Conservation (phyloP, 2,329 filamentous ascomycete species). For the Paecilomyces dactylethromorphus region DNA sequence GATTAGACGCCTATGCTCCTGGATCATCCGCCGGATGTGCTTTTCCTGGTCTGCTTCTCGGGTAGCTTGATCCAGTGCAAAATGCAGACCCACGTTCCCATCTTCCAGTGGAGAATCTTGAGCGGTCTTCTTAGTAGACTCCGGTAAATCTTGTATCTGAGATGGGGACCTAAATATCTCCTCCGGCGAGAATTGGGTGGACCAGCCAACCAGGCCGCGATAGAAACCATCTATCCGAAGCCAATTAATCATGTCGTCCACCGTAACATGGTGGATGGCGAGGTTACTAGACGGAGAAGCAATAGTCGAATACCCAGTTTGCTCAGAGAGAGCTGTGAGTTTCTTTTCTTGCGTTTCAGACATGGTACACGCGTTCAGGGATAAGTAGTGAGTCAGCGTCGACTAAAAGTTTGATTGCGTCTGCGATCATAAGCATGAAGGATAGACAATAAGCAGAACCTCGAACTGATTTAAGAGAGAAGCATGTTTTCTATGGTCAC, state of each 20-base stretch:
- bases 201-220: conserved; percentile 7
- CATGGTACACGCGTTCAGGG: not conserved
- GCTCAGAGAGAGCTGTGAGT: not conserved
- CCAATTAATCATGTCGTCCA: conserved; percentile 10
- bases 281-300: not conserved
- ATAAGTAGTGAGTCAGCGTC: not conserved
- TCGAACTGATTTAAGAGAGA: not conserved
- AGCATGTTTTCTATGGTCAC: not conserved
- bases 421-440: not conserved
- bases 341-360: not conserved
- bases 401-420: not conserved
- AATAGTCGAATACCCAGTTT: not conserved
- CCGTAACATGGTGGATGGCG: not conserved
- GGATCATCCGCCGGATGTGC: conserved; percentile 7
- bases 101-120: not conserved
- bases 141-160: not conserved
- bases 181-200: conserved; percentile 1
- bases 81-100: not conserved
- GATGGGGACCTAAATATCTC: not conserved
- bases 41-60: not conserved
- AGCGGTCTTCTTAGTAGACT: not conserved
- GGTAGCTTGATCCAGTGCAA: not conserved
- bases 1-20: conserved; percentile 4
- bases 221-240: conserved; percentile 9
- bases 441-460: not conserved